Percentiles rank a stretch among this genome's conserved stretches.
These are phyloP conservation scores for Umbelopsis vinacea DNA, from an alignment of 192 early-diverging fungal species.

Conservation along the genomic window DNA sequence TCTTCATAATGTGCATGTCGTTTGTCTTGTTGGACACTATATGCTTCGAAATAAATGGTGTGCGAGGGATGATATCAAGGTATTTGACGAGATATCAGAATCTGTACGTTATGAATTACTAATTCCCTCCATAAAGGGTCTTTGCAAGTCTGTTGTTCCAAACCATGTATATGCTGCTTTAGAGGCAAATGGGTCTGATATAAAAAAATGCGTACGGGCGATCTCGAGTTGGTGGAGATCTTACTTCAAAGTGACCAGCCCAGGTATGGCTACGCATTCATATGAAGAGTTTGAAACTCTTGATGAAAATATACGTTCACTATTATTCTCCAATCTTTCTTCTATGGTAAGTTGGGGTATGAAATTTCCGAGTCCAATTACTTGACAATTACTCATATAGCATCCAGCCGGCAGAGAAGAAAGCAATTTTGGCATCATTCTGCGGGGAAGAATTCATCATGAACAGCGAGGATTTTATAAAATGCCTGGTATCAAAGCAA, in stretches of 20 bases:
- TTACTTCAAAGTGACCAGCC: slow-evolving; percentile 32
- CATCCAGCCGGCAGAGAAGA: neutral
- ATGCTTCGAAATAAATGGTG: slow-evolving; percentile 65
- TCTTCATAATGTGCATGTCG: slow-evolving; percentile 66
- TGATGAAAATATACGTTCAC: neutral
- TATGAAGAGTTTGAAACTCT: slow-evolving; percentile 14
- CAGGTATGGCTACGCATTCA: slow-evolving; percentile 23
- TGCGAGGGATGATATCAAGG: slow-evolving; percentile 45
- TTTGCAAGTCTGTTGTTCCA: slow-evolving; percentile 45
- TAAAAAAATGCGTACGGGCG: slow-evolving; percentile 18
- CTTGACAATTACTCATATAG: neutral
- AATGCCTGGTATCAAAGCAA: slow-evolving; percentile 23
- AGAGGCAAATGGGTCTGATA: slow-evolving; percentile 2
- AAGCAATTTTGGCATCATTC: neutral
- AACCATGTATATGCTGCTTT: slow-evolving; percentile 13
- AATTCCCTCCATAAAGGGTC: neutral
- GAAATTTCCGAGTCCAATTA: neutral
- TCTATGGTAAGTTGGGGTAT: neutral
- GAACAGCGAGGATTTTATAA: slow-evolving; percentile 23
- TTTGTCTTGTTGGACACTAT: slow-evolving; percentile 57
- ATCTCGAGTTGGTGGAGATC: slow-evolving; percentile 38
- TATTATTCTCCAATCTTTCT: neutral
- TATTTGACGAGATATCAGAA: slow-evolving; percentile 23
- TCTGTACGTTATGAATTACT: neutral
- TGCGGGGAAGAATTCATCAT: slow-evolving; percentile 25